phyloP scores from a whole-genome alignment of 305 asterid genomes.

The Salvia sclarea region DNA sequence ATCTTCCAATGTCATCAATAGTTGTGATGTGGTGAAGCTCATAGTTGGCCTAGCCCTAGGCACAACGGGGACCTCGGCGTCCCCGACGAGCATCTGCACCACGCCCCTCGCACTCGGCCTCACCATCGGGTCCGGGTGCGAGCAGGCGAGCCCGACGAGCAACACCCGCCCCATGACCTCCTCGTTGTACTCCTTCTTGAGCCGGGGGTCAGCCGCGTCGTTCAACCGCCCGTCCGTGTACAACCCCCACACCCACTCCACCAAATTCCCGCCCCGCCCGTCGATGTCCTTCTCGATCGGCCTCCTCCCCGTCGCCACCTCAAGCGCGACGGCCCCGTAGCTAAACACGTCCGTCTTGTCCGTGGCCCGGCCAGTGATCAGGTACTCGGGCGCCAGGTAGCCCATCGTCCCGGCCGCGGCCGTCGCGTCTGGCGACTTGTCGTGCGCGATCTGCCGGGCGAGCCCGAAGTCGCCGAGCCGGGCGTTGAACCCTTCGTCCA shows the following conservation, averaged over 20 bases:
- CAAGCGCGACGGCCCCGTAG: conserved; percentile 80
- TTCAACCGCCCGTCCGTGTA: conserved; percentile 59
- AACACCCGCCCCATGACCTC: conserved; percentile 62
- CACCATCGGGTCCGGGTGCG: conserved; percentile 78
- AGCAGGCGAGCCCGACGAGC: conserved; percentile 68
- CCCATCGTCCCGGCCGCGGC: conserved; percentile 98
- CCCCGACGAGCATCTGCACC: conserved; percentile 84
- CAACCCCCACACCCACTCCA: conserved; percentile 88
- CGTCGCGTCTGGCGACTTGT: conserved; percentile 83
- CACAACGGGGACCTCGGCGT: conserved; percentile 66
- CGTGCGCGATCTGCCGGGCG: conserved; percentile 79
- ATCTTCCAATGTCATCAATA: conserved; percentile 71
- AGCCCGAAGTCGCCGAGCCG: conserved; percentile 86
- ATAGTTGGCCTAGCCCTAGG: conserved; percentile 63
- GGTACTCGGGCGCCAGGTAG: conserved; percentile 83
- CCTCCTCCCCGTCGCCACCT: conserved; percentile 87
- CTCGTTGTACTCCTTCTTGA: conserved; percentile 53
- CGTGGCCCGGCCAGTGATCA: conserved; percentile 77
- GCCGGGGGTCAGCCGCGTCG: conserved; percentile 55
- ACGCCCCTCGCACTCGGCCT: conserved; percentile 78
- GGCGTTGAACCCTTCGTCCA: conserved; percentile 81
- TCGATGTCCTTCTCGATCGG: conserved; percentile 67
- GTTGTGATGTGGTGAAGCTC: conserved; percentile 63
- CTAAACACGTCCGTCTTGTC: conserved; percentile 84
- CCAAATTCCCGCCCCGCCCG: conserved; percentile 52